These are phyloP conservation scores for Oryza glaberrima DNA, from an alignment of 176 grass and related monocot genomes.

Conservation along the genomic window DNA sequence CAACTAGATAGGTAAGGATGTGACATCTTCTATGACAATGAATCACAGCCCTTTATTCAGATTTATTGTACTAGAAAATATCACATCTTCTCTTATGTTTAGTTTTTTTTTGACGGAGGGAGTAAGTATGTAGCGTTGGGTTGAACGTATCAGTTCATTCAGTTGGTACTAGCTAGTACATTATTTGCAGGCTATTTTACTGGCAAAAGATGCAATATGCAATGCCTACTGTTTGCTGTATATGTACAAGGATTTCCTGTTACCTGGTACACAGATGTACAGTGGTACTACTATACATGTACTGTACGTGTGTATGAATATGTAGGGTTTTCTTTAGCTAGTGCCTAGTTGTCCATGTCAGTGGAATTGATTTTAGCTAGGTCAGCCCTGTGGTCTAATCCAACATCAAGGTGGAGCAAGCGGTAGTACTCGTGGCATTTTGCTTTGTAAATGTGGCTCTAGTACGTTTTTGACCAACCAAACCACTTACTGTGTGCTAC, in stretches of 20 bases:
- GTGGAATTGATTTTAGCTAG: slow-evolving; percentile 16
- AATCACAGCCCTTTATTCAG: no score
- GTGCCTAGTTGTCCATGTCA: neutral
- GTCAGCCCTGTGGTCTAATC: slow-evolving; percentile 23
- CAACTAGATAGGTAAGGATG: no score
- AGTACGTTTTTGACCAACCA: slow-evolving; percentile 8
- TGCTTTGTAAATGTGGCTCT: neutral
- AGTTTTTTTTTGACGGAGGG: no score
- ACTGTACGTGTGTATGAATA: neutral
- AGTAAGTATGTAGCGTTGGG: neutral
- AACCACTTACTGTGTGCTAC: neutral
- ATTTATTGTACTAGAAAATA: no score
- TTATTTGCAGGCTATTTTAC: neutral
- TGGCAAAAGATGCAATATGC: neutral
- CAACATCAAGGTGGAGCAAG: slow-evolving; percentile 7
- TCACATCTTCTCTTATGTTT: no score
- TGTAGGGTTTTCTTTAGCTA: neutral
- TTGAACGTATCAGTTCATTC: neutral
- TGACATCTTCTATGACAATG: no score
- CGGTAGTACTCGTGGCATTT: neutral
- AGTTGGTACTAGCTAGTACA: neutral
- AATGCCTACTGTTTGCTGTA: neutral
- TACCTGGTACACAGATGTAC: neutral
- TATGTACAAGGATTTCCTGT: neutral
- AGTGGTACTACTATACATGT: neutral